Evolutionary conservation across 2,329 filamentous ascomycete species (phyloP), one percentile per base, ranked within the genome.

Genomic region (Talaromyces verruculosus): DNA sequence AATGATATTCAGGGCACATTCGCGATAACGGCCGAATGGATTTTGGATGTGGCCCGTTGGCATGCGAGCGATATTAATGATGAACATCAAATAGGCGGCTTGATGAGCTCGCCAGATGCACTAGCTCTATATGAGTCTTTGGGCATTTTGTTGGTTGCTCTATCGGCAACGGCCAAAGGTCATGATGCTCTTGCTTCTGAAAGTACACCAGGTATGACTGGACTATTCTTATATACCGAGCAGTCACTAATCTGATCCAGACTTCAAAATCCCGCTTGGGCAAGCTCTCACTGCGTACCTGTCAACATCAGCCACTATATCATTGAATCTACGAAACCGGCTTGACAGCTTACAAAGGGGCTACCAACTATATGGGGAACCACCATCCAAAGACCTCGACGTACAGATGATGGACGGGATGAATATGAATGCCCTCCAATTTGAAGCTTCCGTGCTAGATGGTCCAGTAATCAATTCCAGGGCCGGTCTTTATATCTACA

Each of bases 401-500:
- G 79, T 81, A 8, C 74, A 81, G 45, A 75, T 79, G 66, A 78
- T 80, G 66, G 75, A 76, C 1, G 75, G 75, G 33, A 73, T 81
- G 19, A 78, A 81, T 69, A 81, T 80, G 65, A 77, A 79, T 47
- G 77, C 80, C 19, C 74, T 86, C n/a, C 83, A 86, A 62, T 82
- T 86, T 43, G 83, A 86, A 68, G 78, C 81, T 15, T 79, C 75
- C 19, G 79, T 88, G 10, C 81, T 85, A 30, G 91, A 96, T 60
- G 79, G 93, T 10, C 90, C 90, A 3, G 82, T 88, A 35, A 82
- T 89, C 58, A 92, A 91, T 70, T 91, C 92, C 3, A 86, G 92
- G 75, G 91, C 91, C 61, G 93, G 91, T 5, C 82, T 97, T 64
- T 97, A 95, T 74, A 84, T 96, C 6, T 95, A 94, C 75, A 81